Conservation (phyloP, 2,329 filamentous ascomycete species). For the Alternaria incomplexa region DNA sequence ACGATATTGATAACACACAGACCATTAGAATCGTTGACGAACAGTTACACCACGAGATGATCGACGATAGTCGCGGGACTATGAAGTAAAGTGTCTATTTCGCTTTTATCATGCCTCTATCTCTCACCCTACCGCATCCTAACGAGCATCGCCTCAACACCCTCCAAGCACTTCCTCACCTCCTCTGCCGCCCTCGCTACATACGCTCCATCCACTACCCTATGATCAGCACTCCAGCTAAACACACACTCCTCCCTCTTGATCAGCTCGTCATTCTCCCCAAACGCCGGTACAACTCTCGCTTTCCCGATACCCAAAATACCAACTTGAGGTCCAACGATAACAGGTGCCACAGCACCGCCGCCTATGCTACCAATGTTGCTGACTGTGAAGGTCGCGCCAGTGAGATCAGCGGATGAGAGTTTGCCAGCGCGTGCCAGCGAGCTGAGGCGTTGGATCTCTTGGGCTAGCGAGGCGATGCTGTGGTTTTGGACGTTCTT, state of each 20-base stretch:
- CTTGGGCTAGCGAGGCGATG: conserved; percentile 77
- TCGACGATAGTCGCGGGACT: neutral
- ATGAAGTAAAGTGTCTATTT: neutral
- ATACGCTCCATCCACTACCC: conserved; percentile 92
- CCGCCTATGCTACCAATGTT: conserved; percentile 97
- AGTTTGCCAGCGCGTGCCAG: conserved; percentile 79
- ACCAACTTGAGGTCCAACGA: conserved; percentile 88
- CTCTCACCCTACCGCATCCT: conserved; percentile 49
- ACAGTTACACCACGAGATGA: neutral
- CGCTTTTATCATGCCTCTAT: neutral
- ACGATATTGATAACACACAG: neutral
- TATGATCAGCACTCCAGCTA: conserved; percentile 95
- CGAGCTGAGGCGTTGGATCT: conserved; percentile 74
- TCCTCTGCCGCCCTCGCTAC: conserved; percentile 89
- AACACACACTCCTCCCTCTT: conserved; percentile 84
- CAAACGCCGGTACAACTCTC: conserved; percentile 80
- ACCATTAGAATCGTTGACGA: neutral
- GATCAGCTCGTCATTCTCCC: conserved; percentile 62
- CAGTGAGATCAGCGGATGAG: conserved; percentile 74
- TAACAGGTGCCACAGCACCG: conserved; percentile 87
- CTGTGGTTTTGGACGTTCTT: conserved; percentile 79
- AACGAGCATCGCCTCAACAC: conserved; percentile 85
- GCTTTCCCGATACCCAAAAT: conserved; percentile 89
- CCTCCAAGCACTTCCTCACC: conserved; percentile 78
- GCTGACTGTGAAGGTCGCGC: conserved; percentile 92